Conservation (phyloP, 1,284 basidiomycete genomes). For the Malassezia equina region DNA sequence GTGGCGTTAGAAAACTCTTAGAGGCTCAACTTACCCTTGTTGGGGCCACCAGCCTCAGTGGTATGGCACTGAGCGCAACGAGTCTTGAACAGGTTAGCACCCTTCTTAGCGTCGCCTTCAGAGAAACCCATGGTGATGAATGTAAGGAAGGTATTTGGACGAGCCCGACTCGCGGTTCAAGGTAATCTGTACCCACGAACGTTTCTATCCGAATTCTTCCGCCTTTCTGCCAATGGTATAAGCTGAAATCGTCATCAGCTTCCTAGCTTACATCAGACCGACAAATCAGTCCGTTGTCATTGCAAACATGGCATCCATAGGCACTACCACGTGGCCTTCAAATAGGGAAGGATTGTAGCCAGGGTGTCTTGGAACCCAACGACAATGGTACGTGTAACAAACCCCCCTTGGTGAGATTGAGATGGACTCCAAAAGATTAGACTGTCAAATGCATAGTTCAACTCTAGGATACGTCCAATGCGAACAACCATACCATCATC, state of each 20-base stretch:
- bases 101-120: conserved; percentile 40
- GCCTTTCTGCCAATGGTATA: background rate
- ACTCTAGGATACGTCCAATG: conserved; percentile 30
- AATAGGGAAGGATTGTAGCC: background rate
- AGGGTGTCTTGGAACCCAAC: background rate
- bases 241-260: background rate
- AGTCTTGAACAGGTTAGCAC: conserved; percentile 54
- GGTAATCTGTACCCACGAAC: background rate
- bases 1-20: conserved; percentile 23
- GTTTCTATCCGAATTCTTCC: conserved; percentile 5
- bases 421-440: conserved; percentile 29
- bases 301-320: background rate
- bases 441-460: conserved; percentile 36
- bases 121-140: conserved; percentile 30
- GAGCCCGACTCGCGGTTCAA: background rate
- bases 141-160: background rate
- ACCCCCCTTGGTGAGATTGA: background rate
- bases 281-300: background rate
- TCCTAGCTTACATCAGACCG: background rate
- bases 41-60: conserved; percentile 65
- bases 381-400: background rate
- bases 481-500: conserved; percentile 34
- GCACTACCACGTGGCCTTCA: background rate
- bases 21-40: conserved; percentile 54
- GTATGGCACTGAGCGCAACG: conserved; percentile 98